Percentiles rank a stretch among this genome's conserved stretches.
These are phyloP conservation scores for Hirsutella minnesotensis DNA, from an alignment of 2,329 filamentous ascomycete species.

Conservation along the genomic window DNA sequence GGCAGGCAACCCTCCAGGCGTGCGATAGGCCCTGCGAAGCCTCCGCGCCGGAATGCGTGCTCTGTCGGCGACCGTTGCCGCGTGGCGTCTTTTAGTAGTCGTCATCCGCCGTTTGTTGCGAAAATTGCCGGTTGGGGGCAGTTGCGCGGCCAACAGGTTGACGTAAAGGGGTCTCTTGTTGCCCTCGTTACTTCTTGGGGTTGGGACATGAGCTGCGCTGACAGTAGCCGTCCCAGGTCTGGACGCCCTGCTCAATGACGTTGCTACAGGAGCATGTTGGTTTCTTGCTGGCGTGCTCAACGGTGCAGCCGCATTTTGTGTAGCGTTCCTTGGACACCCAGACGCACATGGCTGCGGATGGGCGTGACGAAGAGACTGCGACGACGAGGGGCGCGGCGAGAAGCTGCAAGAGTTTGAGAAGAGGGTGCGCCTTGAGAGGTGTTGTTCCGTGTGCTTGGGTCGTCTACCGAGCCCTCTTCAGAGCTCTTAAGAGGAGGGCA, in stretches of 20 bases:
- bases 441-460: too few relatives aligned
- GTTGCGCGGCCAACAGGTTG: not conserved
- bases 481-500: too few relatives aligned
- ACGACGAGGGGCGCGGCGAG: too few relatives aligned
- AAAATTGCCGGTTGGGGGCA: not conserved
- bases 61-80: too few relatives aligned
- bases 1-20: too few relatives aligned
- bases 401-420: too few relatives aligned
- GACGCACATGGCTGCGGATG: slow-evolving; percentile 19
- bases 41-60: too few relatives aligned
- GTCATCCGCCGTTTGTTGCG: not conserved
- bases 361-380: not conserved
- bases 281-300: slow-evolving; percentile 11
- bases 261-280: slow-evolving; percentile 17
- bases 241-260: slow-evolving; percentile 14
- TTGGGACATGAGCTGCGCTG: slow-evolving; percentile 18
- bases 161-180: not conserved
- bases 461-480: too few relatives aligned
- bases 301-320: slow-evolving; percentile 20
- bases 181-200: slow-evolving; percentile 6
- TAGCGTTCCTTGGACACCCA: slow-evolving; percentile 20
- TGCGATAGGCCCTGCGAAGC: too few relatives aligned
- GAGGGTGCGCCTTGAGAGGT: too few relatives aligned
- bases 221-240: slow-evolving; percentile 21
- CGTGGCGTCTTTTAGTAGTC: too few relatives aligned